These are phyloP conservation scores for Pholiota conissans DNA, from an alignment of 768 basidiomycete species.

Conservation along the genomic window DNA sequence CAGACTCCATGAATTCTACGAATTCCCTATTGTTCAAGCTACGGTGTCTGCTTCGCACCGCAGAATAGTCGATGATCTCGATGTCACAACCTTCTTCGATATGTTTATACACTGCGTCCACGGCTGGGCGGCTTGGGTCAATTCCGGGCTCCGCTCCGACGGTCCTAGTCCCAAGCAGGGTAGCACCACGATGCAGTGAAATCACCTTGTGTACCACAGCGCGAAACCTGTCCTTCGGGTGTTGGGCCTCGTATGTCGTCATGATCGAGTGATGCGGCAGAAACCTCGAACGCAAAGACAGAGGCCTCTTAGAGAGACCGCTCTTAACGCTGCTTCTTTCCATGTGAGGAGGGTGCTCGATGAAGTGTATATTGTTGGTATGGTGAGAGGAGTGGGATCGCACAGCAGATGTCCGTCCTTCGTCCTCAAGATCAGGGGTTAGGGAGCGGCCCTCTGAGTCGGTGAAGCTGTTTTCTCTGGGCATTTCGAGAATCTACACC, in stretches of 20 bases:
- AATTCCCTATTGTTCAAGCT: constrained; percentile 64
- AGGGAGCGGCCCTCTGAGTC: constrained; percentile 62
- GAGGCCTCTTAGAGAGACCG: constrained; percentile 16
- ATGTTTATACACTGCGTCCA: constrained; percentile 54
- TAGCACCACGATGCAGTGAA: constrained; percentile 55
- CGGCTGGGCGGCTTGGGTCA: constrained; percentile 60
- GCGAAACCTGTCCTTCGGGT: constrained; percentile 56
- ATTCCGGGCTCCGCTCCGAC: constrained; percentile 73
- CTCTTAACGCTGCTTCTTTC: constrained; percentile 16
- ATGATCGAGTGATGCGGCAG: constrained; percentile 4
- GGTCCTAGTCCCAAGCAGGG: constrained; percentile 31
- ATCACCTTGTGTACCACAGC: constrained; percentile 62
- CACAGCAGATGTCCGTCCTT: constrained; percentile 15
- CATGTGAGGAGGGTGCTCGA: neutral
- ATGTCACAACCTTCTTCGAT: constrained; percentile 64
- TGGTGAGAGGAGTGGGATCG: constrained; percentile 5
- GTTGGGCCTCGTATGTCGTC: constrained; percentile 10
- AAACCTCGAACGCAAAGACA: constrained; percentile 20
- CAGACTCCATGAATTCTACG: constrained; percentile 46
- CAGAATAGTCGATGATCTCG: constrained; percentile 67
- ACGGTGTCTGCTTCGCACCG: constrained; percentile 49
- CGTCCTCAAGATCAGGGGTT: constrained; percentile 65
- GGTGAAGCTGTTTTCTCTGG: constrained; percentile 66
- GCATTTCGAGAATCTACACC: constrained; percentile 35
- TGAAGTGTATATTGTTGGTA: neutral